Evolutionary conservation across 441 rosid genomes (phyloP).

Genomic region (Bruguiera hainesii): DNA sequence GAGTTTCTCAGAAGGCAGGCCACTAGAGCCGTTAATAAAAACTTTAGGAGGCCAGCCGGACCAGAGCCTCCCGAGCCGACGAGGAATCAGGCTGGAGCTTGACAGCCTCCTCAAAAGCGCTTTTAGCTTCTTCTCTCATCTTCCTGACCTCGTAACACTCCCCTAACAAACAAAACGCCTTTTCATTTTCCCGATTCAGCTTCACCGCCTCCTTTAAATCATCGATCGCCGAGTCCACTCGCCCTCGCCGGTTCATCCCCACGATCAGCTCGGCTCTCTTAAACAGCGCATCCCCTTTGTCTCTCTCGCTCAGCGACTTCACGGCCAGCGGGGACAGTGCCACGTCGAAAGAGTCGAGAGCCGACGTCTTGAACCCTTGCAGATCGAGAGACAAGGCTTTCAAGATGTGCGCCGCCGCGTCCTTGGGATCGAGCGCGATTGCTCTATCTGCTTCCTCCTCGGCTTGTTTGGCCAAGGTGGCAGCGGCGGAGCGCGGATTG

Average conservation of each 20-base stretch:
- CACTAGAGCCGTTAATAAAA: too few species aligned
- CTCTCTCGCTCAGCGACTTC: slow-evolving; percentile 40
- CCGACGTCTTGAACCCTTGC: slow-evolving; percentile 52
- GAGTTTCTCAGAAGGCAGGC: too few species aligned
- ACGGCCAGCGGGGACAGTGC: slow-evolving; percentile 57
- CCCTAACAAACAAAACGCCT: too few species aligned
- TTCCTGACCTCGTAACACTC: too few species aligned
- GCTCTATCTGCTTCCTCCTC: slow-evolving; percentile 47
- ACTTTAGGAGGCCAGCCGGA: too few species aligned
- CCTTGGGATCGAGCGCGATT: slow-evolving; percentile 48
- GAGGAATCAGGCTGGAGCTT: too few species aligned
- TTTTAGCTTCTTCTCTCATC: too few species aligned
- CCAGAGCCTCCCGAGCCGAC: too few species aligned
- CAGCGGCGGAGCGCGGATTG: slow-evolving; percentile 33
- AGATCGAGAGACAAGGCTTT: slow-evolving; percentile 55
- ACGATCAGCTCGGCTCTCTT: slow-evolving; percentile 54
- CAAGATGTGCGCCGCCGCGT: slow-evolving; percentile 62
- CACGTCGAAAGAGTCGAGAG: slow-evolving; percentile 50
- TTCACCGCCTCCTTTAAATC: slow-evolving; percentile 17
- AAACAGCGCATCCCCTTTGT: slow-evolving; percentile 54
- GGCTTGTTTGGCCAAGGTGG: slow-evolving; percentile 49
- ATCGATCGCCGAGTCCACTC: slow-evolving; percentile 40
- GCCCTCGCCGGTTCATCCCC: slow-evolving; percentile 31
- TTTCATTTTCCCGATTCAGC: too few species aligned
- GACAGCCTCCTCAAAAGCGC: too few species aligned